Percentiles rank a stretch among this genome's conserved stretches.
These are phyloP conservation scores for Phytophthora pistaciae DNA, from an alignment of 352 stramenopile species.

Conservation along the genomic window DNA sequence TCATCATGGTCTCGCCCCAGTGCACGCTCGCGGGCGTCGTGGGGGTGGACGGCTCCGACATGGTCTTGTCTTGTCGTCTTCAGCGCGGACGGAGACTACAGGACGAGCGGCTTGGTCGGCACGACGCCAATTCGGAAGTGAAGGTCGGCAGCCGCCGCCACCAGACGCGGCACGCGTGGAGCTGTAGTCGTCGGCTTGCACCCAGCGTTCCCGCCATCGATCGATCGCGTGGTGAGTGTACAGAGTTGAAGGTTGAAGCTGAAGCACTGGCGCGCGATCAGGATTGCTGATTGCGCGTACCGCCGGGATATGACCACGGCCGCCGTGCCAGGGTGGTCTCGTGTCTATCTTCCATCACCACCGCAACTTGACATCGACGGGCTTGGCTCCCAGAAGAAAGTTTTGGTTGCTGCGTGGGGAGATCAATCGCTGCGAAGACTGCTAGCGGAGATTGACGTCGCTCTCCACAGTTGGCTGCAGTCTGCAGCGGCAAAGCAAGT, in stretches of 20 bases:
- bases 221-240: slow-evolving; percentile 15
- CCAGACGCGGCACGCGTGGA: not conserved
- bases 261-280: slow-evolving; percentile 10
- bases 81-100: not conserved
- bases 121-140: slow-evolving; percentile 29
- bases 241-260: slow-evolving; percentile 5
- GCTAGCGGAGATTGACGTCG: too few relatives aligned
- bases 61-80: not conserved
- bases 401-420: too few relatives aligned
- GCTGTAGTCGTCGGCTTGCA: not conserved
- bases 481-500: too few relatives aligned
- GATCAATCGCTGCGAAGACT: too few relatives aligned
- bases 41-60: slow-evolving; percentile 32
- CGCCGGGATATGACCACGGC: not conserved
- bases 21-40: slow-evolving; percentile 29
- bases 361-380: too few relatives aligned
- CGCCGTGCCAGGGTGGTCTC: not conserved
- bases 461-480: too few relatives aligned
- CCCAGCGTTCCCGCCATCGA: not conserved
- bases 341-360: not conserved
- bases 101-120: slow-evolving; percentile 11
- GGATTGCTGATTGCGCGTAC: slow-evolving; percentile 20
- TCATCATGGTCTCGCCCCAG: slow-evolving; percentile 34
- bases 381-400: too few relatives aligned
- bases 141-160: not conserved